These are phyloP conservation scores for Malus sieversii DNA, from an alignment of 306 rosid species.

Conservation along the genomic window DNA sequence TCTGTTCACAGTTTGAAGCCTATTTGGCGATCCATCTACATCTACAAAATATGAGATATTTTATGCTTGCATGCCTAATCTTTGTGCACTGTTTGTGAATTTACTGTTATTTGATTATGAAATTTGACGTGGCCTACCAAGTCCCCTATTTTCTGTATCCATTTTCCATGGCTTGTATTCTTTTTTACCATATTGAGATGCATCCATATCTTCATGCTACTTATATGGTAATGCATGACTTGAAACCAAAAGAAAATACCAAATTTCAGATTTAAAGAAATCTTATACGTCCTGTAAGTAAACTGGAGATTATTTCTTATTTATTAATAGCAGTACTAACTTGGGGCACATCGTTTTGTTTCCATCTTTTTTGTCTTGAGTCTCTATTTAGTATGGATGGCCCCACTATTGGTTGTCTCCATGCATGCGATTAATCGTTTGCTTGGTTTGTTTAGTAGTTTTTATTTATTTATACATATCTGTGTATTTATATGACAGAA, in stretches of 20 bases:
- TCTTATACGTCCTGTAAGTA: neutral
- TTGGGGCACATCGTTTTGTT: neutral
- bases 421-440: conserved; percentile 12
- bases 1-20: neutral
- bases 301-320: neutral
- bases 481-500: neutral
- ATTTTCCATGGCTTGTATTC: neutral
- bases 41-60: neutral
- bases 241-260: neutral
- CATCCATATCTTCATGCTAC: neutral
- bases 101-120: neutral
- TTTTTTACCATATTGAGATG: neutral
- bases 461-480: neutral
- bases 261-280: neutral
- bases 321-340: neutral
- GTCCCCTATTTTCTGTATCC: neutral
- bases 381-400: neutral
- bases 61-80: neutral
- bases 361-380: neutral
- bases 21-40: neutral
- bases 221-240: neutral
- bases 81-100: neutral
- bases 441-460: neutral
- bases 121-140: neutral
- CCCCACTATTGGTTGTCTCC: neutral